Base-by-base conservation (phyloP, 2,329 filamentous ascomycete species). In the Pochonia chlamydosporia region DNA sequence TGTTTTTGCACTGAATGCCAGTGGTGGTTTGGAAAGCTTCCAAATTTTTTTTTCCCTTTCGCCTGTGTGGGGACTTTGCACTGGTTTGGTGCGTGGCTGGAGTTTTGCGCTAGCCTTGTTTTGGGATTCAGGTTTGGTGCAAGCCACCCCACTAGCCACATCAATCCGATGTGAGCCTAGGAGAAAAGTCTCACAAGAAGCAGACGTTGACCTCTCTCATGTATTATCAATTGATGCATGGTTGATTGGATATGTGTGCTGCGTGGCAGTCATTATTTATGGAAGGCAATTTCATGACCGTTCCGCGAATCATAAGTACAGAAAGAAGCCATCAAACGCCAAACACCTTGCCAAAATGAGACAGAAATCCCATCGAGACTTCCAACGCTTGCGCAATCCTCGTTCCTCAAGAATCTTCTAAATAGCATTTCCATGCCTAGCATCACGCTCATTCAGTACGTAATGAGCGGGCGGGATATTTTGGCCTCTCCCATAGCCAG, bases 401-500 rank as follows among this genome's bases (percentile, higher is more conserved):
- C 11, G 10, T 7, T 16, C n/a, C 20, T 13, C 3, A 10, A 35
- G 9, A 16, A 2, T 16, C n/a, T 16, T 23, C 40, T 48, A 48
- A 33, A 49, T 45, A 23, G 24, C 49, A 31, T 41, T 48, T 3
- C 44, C 40, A 5, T 10, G 18, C n/a, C 16, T 44, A 26, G 35
- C 47, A 4, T 52, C 44, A 8, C 47, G 43, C 9, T 47, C 49
- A 3, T 35, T 48, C 37, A 47, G 40, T 14, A 47, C 49, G 24
- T 58, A 55, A 25, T 51, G 54, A 39, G 53, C 44, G 14, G 59
- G 55, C 13, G 52, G 55, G 40, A 54, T 57, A 30, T 57, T 50
- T 7, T 56, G 54, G 23, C 65, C 59, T 49, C 72, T 64, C 14
- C 73, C 71, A 40, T 72, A 70, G 1, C 72, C 74, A 0, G 74